phyloP scores from a whole-genome alignment of 192 early-diverging fungal genomes.

The Haplosporangium gracile region DNA sequence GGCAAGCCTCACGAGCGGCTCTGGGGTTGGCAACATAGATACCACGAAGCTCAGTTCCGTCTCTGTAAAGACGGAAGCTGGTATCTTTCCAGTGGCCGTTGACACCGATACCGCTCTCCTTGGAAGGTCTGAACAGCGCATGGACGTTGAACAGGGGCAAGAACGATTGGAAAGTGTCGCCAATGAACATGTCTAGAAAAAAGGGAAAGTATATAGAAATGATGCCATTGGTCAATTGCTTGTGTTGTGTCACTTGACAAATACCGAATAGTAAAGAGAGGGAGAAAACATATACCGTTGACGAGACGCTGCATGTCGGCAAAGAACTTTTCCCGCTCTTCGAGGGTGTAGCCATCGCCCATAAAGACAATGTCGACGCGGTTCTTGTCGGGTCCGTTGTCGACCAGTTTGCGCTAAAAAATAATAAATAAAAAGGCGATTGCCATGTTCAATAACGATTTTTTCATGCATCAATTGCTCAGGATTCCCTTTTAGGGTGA shows the following conservation, averaged over 20 bases:
- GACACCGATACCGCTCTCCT: conserved; percentile 67
- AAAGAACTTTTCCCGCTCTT: conserved; percentile 64
- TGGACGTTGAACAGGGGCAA: conserved; percentile 72
- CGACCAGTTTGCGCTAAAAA: conserved; percentile 59
- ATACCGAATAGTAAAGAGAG: background rate
- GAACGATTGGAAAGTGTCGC: conserved; percentile 64
- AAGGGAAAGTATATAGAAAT: background rate
- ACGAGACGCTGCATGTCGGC: conserved; percentile 66
- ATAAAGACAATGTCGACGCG: conserved; percentile 74
- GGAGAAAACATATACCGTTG: conserved; percentile 26
- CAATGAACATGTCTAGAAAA: conserved; percentile 66
- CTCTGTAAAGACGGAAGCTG: conserved; percentile 70
- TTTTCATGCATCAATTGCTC: background rate
- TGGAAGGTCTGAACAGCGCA: conserved; percentile 64
- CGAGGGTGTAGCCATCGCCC: conserved; percentile 72
- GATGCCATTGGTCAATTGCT: background rate
- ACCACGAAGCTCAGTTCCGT: conserved; percentile 73
- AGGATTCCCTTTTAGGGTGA: background rate
- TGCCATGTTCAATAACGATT: background rate
- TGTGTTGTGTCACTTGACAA: background rate
- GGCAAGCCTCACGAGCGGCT: conserved; percentile 64
- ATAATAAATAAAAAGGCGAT: background rate
- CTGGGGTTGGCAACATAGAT: conserved; percentile 66
- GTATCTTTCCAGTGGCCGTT: conserved; percentile 66
- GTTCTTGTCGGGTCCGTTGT: conserved; percentile 65